phyloP scores from a whole-genome alignment of 768 basidiomycete species.

The Termitomyces sp. region DNA sequence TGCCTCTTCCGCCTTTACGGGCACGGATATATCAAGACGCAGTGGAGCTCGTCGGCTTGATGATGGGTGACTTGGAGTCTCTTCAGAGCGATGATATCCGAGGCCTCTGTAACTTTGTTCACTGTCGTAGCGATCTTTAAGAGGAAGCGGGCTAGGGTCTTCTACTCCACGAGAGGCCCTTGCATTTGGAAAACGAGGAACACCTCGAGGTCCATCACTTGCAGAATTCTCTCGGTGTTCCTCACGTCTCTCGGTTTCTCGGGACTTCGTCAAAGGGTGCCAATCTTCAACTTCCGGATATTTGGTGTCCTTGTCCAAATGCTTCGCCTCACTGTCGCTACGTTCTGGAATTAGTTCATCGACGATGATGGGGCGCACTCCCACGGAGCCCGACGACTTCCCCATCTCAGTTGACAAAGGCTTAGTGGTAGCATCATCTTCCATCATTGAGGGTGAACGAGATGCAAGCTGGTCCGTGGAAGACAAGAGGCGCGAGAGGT shows the following conservation, averaged over 20 bases:
- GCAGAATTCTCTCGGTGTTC: slow-evolving; percentile 17
- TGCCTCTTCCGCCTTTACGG: too few species aligned
- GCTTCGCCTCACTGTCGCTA: slow-evolving; percentile 18
- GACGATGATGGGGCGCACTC: slow-evolving; percentile 34
- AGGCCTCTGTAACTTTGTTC: slow-evolving; percentile 7
- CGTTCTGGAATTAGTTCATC: slow-evolving; percentile 37
- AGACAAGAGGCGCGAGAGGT: slow-evolving; percentile 11
- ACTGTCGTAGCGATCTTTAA: slow-evolving; percentile 9
- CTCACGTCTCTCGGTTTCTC: slow-evolving; percentile 16
- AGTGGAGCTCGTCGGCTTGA: slow-evolving; percentile 7
- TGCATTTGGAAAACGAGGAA: slow-evolving; percentile 1
- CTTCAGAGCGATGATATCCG: slow-evolving; percentile 10
- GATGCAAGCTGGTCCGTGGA: slow-evolving; percentile 27
- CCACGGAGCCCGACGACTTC: slow-evolving; percentile 36
- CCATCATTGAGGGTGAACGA: slow-evolving; percentile 32
- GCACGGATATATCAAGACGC: slow-evolving; percentile 10
- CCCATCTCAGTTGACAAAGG: slow-evolving; percentile 34
- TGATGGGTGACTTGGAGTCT: neutral
- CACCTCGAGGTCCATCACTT: slow-evolving; percentile 12
- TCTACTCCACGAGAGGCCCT: slow-evolving; percentile 8
- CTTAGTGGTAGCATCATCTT: slow-evolving; percentile 38
- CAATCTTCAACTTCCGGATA: slow-evolving; percentile 8
- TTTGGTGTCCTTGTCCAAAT: neutral
- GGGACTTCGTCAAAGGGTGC: slow-evolving; percentile 8
- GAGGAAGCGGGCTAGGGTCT: slow-evolving; percentile 1